Evolutionary conservation across 352 stramenopile genomes (phyloP).

Genomic region (Phytophthora constricta): DNA sequence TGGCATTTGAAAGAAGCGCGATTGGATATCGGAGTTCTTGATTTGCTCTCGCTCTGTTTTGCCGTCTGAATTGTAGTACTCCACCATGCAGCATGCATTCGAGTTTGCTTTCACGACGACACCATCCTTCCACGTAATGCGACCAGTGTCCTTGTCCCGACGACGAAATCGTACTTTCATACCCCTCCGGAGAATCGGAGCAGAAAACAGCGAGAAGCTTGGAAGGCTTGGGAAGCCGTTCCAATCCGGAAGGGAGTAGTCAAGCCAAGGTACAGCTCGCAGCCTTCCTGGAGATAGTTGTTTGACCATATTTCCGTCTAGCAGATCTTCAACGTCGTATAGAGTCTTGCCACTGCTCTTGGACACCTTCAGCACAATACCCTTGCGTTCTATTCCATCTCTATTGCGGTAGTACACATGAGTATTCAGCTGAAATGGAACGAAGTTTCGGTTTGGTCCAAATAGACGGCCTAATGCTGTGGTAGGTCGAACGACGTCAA

Average conservation of each 20-base stretch:
- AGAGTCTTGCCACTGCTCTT: conserved; percentile 34
- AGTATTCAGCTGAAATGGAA: conserved; percentile 47
- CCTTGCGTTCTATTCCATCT: conserved; percentile 54
- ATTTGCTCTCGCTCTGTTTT: conserved; percentile 49
- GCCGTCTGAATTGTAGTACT: conserved; percentile 43
- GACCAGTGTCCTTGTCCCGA: conserved; percentile 27
- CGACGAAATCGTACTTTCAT: conserved; percentile 63
- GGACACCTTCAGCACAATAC: conserved; percentile 63
- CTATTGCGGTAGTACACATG: conserved; percentile 63
- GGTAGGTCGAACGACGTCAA: conserved; percentile 36
- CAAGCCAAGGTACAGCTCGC: conserved; percentile 57
- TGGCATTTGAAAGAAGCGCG: conserved; percentile 47
- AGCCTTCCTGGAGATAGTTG: conserved; percentile 47
- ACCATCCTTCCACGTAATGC: conserved; percentile 48
- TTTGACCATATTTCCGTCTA: conserved; percentile 53
- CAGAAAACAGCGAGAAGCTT: conserved; percentile 33
- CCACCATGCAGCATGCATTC: conserved; percentile 52
- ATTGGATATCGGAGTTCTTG: conserved; percentile 58
- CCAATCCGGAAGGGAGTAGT: conserved; percentile 50
- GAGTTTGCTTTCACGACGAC: conserved; percentile 58
- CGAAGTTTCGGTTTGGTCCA: conserved; percentile 21
- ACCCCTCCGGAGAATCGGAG: conserved; percentile 48
- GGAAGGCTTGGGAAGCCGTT: conserved; percentile 29
- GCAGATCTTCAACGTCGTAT: conserved; percentile 65
- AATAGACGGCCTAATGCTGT: conserved; percentile 50